phyloP scores from a whole-genome alignment of 306 rosid species.

The Castanopsis chinensis region DNA sequence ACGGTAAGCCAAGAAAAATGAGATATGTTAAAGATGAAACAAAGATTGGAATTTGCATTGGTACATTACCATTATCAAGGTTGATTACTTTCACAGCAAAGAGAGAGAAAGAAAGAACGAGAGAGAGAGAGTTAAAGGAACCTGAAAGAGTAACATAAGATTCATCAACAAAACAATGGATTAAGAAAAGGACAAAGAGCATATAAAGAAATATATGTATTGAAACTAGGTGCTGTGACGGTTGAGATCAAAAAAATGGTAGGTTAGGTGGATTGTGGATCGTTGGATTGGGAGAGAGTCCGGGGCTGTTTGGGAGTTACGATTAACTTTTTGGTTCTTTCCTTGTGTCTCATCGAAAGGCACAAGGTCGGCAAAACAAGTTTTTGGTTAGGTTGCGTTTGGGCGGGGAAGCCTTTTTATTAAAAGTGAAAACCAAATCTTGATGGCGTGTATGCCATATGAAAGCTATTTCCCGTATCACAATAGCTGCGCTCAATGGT shows the following conservation, averaged over 20 bases:
- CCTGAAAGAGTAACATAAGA: constrained; percentile 38
- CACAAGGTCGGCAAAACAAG: no score
- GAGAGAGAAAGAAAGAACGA: neutral
- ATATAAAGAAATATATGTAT: neutral
- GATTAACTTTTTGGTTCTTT: neutral
- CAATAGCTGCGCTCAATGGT: neutral
- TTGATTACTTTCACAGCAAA: constrained; percentile 7
- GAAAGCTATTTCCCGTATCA: neutral
- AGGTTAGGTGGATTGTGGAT: constrained; percentile 36
- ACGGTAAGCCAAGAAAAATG: neutral
- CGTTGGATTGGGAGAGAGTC: constrained; percentile 35
- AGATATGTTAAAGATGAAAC: neutral
- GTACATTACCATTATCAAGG: constrained; percentile 29
- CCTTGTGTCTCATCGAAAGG: constrained; percentile 14
- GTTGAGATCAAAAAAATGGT: constrained; percentile 29
- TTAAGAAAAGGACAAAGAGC: constrained; percentile 27
- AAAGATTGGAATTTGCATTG: neutral
- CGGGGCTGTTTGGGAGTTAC: constrained; percentile 2
- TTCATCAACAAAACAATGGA: constrained; percentile 26
- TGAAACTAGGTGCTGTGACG: constrained; percentile 22
- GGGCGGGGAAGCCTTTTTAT: constrained; percentile 10
- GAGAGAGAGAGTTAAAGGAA: neutral
- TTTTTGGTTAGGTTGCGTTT: constrained; percentile 8
- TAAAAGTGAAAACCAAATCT: neutral
- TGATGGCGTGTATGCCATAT: neutral